These are phyloP conservation scores for Cryptosporidium felis DNA, from an alignment of 169 alveolate genomes.

Conservation along the genomic window DNA sequence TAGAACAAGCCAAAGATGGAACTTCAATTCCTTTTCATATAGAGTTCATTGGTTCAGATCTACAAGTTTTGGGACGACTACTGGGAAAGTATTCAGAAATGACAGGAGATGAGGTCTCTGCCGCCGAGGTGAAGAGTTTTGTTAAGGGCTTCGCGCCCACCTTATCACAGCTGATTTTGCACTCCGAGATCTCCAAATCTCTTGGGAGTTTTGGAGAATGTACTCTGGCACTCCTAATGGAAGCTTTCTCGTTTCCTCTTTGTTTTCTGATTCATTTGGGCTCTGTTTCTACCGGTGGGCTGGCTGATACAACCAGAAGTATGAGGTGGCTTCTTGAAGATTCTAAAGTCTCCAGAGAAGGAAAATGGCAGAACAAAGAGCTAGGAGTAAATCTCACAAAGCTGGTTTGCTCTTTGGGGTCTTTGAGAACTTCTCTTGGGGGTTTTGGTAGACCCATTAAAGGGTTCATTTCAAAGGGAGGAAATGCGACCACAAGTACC, in stretches of 20 bases:
- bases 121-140: not conserved
- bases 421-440: not conserved
- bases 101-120: not conserved
- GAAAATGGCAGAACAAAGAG: not conserved
- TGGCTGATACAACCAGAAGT: slow-evolving; percentile 17
- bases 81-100: not conserved
- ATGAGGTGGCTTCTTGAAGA: slow-evolving; percentile 54
- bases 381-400: slow-evolving; percentile 19
- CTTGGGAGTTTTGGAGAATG: slow-evolving; percentile 33
- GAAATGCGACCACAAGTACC: slow-evolving; percentile 6
- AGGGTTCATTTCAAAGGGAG: not conserved
- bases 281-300: slow-evolving; percentile 27
- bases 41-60: slow-evolving; percentile 1
- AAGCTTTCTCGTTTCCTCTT: slow-evolving; percentile 29
- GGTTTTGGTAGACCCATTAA: not conserved
- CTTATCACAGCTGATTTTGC: slow-evolving; percentile 12
- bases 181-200: not conserved
- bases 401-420: slow-evolving; percentile 27
- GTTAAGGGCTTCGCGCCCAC: slow-evolving; percentile 2
- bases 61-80: not conserved
- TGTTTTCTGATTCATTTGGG: slow-evolving; percentile 22
- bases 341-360: slow-evolving; percentile 26
- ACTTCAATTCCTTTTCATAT: not conserved
- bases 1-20: not conserved
- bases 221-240: slow-evolving; percentile 27